A percentile compares a stretch with the other conserved stretches of the same genome.
phyloP scores from a whole-genome alignment of 1,284 basidiomycete species.

The Tilletia caries region DNA sequence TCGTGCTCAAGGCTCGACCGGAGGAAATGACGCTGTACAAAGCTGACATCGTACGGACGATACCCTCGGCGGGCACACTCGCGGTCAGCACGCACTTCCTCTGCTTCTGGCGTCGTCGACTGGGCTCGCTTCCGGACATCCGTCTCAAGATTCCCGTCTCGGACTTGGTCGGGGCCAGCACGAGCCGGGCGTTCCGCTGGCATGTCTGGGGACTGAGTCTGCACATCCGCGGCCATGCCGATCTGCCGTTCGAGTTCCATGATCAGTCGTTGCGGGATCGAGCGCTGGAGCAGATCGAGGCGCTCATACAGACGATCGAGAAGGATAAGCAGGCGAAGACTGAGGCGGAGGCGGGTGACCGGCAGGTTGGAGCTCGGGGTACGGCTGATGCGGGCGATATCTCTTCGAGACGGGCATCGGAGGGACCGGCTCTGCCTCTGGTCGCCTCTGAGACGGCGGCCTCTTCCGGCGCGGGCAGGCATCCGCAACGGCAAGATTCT shows the following conservation, averaged over 20 bases:
- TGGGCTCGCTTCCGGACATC: slow-evolving; percentile 26
- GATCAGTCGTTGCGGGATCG: slow-evolving; percentile 29
- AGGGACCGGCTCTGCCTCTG: background rate
- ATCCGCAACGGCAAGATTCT: background rate
- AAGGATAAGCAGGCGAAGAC: slow-evolving; percentile 3
- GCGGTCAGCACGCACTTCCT: slow-evolving; percentile 41
- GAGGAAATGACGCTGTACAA: slow-evolving; percentile 33
- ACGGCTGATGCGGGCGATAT: background rate
- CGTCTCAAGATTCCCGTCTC: slow-evolving; percentile 40
- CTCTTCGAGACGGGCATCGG: background rate
- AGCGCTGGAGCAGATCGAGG: slow-evolving; percentile 2
- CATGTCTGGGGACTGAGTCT: slow-evolving; percentile 38
- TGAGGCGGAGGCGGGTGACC: background rate
- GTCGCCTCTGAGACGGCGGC: too few species aligned
- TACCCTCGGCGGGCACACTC: slow-evolving; percentile 39
- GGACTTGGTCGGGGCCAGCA: slow-evolving; percentile 34
- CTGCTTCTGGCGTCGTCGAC: slow-evolving; percentile 38
- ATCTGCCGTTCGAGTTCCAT: slow-evolving; percentile 39
- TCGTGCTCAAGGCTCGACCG: slow-evolving; percentile 25
- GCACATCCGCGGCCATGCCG: slow-evolving; percentile 38
- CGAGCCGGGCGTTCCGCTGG: slow-evolving; percentile 34
- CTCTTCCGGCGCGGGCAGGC: too few species aligned
- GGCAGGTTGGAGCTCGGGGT: too few species aligned
- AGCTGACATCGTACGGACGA: slow-evolving; percentile 35
- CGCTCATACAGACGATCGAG: slow-evolving; percentile 20